phyloP scores from a whole-genome alignment of 768 basidiomycete species.

The Ramaria sp. region DNA sequence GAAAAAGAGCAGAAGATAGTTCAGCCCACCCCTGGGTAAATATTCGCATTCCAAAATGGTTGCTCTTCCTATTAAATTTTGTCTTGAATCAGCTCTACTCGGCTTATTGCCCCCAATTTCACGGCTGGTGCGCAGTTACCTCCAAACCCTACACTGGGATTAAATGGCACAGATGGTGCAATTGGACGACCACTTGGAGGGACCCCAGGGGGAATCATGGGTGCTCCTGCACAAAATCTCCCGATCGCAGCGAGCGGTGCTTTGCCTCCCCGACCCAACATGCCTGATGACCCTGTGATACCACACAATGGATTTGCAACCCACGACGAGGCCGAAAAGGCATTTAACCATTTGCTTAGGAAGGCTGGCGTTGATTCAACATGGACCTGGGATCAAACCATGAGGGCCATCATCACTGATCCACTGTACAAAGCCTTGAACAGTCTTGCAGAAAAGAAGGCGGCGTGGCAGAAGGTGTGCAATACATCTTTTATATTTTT shows the following conservation, averaged over 20 bases:
- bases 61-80: background rate
- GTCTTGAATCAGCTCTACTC: constrained; percentile 26
- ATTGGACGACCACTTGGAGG: constrained; percentile 16
- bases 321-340: constrained; percentile 84
- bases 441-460: constrained; percentile 90
- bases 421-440: constrained; percentile 92
- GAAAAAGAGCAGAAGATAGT: constrained; percentile 55
- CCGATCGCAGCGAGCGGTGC: constrained; percentile 53
- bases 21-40: constrained; percentile 26
- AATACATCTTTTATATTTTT: background rate
- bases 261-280: constrained; percentile 63
- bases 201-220: constrained; percentile 20
- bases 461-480: constrained; percentile 83
- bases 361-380: constrained; percentile 84
- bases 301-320: constrained; percentile 86
- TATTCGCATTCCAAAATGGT: constrained; percentile 15
- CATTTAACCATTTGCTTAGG: constrained; percentile 81
- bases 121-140: constrained; percentile 26
- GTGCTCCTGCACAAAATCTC: constrained; percentile 41
- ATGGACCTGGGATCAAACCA: constrained; percentile 98
- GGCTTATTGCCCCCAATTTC: constrained; percentile 11
- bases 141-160: constrained; percentile 17
- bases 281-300: constrained; percentile 81
- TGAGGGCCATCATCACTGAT: constrained; percentile 97
- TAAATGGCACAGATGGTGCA: constrained; percentile 34